Conservation (phyloP, 192 early-diverging fungal species). For the Podila horticola region DNA sequence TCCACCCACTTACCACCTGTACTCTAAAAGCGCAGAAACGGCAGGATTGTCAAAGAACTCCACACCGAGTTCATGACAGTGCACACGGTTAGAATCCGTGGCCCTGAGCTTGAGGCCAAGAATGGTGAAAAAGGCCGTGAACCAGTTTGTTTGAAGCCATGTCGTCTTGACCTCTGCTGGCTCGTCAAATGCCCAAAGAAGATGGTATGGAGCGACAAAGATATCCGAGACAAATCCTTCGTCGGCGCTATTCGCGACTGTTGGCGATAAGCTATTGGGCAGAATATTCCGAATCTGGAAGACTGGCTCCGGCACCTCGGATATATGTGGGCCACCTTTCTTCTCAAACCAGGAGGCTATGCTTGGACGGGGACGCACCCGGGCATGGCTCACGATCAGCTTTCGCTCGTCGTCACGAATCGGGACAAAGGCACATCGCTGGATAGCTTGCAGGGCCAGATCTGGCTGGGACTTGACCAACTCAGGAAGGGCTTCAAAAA, state of each 20-base stretch:
- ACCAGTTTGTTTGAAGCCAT: background rate
- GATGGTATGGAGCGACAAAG: background rate
- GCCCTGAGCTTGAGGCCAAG: slow-evolving; percentile 3
- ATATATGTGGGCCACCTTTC: background rate
- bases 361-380: background rate
- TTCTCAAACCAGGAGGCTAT: background rate
- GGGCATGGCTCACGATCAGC: background rate
- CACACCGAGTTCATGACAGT: slow-evolving; percentile 6
- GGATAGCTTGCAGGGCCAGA: background rate
- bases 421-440: background rate
- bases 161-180: background rate
- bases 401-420: background rate
- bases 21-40: slow-evolving; percentile 19
- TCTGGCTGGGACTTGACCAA: background rate
- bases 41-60: slow-evolving; percentile 29
- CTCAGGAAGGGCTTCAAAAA: background rate
- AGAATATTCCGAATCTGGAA: slow-evolving; percentile 3
- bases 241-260: background rate
- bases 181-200: background rate
- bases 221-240: background rate
- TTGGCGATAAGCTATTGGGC: background rate
- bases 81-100: background rate
- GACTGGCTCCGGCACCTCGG: background rate
- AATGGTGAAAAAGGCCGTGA: background rate
- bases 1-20: slow-evolving; percentile 19